Evolutionary conservation across 31 red algal species (phyloP), one percentile per base, ranked within the genome.

Genomic region (Bonnemaisonia californica): DNA sequence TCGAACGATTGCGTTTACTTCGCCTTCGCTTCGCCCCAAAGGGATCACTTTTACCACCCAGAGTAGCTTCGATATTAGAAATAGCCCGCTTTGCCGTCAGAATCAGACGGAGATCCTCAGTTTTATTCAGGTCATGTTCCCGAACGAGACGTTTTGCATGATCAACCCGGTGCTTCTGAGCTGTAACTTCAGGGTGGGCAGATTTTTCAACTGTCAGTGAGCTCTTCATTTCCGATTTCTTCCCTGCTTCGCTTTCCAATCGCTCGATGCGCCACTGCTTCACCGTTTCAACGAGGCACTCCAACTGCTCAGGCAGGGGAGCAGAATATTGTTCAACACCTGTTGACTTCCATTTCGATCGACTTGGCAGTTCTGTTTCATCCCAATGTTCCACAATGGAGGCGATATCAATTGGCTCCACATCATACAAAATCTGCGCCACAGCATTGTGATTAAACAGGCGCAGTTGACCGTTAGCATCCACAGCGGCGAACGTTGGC

Each of bases 371-470:
- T 1, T 28, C 16, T 57, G 58, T 0, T 65, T 83, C 78, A 26
- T 27, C 39, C 88, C 88, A 91, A 69, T 71, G 73, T 4, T 41
- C 13, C 11, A 45, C 88, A 28, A 40, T 61, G 3, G 57, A 54
- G 19, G 62, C 88, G 4, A 91, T 41, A 40, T 78, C 74, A 19
- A 91, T 47, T 5, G 79, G 45, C 41, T 82, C 79, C n/a, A 57
- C 56, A 22, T 91, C 88, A 74, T 79, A 91, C 9, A 84, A 73
- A 16, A 91, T 23, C 60, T 60, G 33, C 0, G 63, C 71, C 23
- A 91, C 88, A 22, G 80, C 71, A 59, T 39, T 79, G 56, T 83
- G 80, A 54, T 54, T 85, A 39, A 91, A 91, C 1, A 91, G 27
- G 9, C 78, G 54, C n/a, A 91, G 47, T 23, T 77, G 28, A 18